These are phyloP conservation scores for Rhizopus delemar DNA, from an alignment of 371 early-diverging fungal species.

Conservation along the genomic window DNA sequence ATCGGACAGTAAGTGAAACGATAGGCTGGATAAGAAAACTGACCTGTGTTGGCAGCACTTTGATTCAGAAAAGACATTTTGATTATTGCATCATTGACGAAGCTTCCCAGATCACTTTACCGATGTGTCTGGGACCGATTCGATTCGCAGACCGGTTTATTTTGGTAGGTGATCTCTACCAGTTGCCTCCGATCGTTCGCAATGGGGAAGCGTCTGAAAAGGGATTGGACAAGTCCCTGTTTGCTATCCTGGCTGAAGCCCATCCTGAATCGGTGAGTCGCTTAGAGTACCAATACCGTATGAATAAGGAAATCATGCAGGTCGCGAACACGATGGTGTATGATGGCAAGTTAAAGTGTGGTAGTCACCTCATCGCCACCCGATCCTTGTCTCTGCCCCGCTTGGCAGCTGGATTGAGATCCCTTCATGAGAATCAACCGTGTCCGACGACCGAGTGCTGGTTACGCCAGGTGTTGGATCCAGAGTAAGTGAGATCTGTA, in stretches of 20 bases:
- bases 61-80: conserved; percentile 75
- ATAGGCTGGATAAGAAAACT: not conserved
- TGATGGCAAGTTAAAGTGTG: conserved; percentile 77
- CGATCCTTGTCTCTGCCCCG: conserved; percentile 53
- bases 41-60: conserved; percentile 33
- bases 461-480: conserved; percentile 66
- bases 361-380: conserved; percentile 64
- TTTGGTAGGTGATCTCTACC: conserved; percentile 98
- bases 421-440: conserved; percentile 19
- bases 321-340: conserved; percentile 89
- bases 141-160: conserved; percentile 84
- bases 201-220: conserved; percentile 52
- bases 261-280: conserved; percentile 78
- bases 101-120: conserved; percentile 96
- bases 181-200: conserved; percentile 94
- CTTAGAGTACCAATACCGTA: conserved; percentile 95
- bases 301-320: conserved; percentile 93
- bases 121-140: conserved; percentile 92
- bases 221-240: conserved; percentile 69
- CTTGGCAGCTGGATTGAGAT: conserved; percentile 30
- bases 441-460: conserved; percentile 50
- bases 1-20: conserved; percentile 69
- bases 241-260: conserved; percentile 76
- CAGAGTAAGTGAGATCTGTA: conserved; percentile 38
- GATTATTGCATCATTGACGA: conserved; percentile 99